Percentiles rank a stretch among this genome's conserved stretches.
Evolutionary conservation across 768 basidiomycete genomes (phyloP).

Genomic region (Hypsizygus marmoreus): DNA sequence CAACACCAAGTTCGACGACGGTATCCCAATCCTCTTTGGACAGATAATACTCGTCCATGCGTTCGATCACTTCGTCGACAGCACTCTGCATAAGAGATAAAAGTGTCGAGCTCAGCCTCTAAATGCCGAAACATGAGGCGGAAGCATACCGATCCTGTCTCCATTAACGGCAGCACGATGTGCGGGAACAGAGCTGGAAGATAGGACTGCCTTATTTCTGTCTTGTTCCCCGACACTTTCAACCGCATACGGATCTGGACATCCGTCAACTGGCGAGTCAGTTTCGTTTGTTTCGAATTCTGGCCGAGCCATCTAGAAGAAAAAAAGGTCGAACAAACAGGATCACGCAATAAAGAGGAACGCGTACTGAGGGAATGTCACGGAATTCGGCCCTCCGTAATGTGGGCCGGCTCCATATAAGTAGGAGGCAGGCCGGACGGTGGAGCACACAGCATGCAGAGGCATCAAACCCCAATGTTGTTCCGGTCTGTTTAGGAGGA

Average conservation of each 20-base stretch:
- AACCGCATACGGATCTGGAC: slow-evolving; percentile 96
- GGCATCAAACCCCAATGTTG: slow-evolving; percentile 98
- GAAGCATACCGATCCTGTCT: slow-evolving; percentile 68
- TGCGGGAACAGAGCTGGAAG: slow-evolving; percentile 85
- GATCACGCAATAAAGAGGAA: slow-evolving; percentile 2
- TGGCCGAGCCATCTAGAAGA: slow-evolving; percentile 88
- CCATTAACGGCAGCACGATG: slow-evolving; percentile 77
- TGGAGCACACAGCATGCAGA: slow-evolving; percentile 87
- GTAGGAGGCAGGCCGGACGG: slow-evolving; percentile 83
- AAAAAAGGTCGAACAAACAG: neutral
- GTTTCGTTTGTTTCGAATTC: slow-evolving; percentile 90
- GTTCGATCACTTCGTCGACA: slow-evolving; percentile 78
- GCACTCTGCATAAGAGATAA: slow-evolving; percentile 53
- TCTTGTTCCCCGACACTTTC: slow-evolving; percentile 86
- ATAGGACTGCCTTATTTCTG: slow-evolving; percentile 90
- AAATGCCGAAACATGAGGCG: neutral
- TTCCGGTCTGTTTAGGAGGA: slow-evolving; percentile 60
- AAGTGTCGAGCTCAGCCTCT: slow-evolving; percentile 1
- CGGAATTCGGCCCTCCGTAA: slow-evolving; percentile 64
- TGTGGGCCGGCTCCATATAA: slow-evolving; percentile 74
- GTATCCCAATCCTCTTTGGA: slow-evolving; percentile 97
- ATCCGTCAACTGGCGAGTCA: slow-evolving; percentile 79
- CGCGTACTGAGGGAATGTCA: slow-evolving; percentile 84
- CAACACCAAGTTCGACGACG: slow-evolving; percentile 90
- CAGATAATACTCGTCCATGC: slow-evolving; percentile 94